These are phyloP conservation scores for Gilbertella persicaria DNA, from an alignment of 371 early-diverging fungal genomes.

Conservation along the genomic window DNA sequence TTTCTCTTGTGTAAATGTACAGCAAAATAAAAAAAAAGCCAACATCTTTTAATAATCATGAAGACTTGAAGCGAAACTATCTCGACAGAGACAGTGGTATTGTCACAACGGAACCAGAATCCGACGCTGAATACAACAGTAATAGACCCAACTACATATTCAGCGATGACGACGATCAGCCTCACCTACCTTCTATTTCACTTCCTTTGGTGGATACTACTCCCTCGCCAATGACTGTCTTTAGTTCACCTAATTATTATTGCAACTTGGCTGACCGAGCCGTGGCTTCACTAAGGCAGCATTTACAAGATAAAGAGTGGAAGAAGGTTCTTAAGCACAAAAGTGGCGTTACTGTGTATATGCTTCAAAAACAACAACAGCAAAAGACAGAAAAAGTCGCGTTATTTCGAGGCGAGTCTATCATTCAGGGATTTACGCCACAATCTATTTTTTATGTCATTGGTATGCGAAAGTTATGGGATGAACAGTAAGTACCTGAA, in stretches of 20 bases:
- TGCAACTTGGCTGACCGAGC: slow-evolving; percentile 47
- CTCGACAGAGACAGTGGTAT: slow-evolving; percentile 43
- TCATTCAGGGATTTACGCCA: slow-evolving; percentile 66
- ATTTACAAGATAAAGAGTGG: slow-evolving; percentile 50
- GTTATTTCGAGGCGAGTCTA: slow-evolving; percentile 62
- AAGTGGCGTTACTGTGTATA: slow-evolving; percentile 63
- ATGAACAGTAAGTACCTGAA: slow-evolving; percentile 40
- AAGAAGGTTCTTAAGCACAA: slow-evolving; percentile 70
- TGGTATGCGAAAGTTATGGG: slow-evolving; percentile 70
- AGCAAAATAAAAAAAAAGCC: neutral
- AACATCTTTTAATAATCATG: neutral
- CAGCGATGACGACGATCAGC: slow-evolving; percentile 40
- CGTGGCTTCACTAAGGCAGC: slow-evolving; percentile 26
- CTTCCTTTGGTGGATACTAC: neutral
- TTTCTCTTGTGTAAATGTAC: neutral
- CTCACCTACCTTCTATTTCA: neutral
- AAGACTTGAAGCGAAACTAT: neutral
- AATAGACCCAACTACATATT: slow-evolving; percentile 32
- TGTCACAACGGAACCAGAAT: slow-evolving; percentile 36
- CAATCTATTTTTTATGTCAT: slow-evolving; percentile 70
- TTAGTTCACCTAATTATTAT: slow-evolving; percentile 35
- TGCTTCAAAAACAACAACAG: slow-evolving; percentile 29
- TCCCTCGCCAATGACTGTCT: slow-evolving; percentile 11
- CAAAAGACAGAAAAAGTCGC: slow-evolving; percentile 50
- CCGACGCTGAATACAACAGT: slow-evolving; percentile 23